Percentiles rank a stretch among this genome's conserved stretches.
These are phyloP conservation scores for Myxozyma kluyveri DNA, from an alignment of 805 yeast genomes.

Conservation along the genomic window DNA sequence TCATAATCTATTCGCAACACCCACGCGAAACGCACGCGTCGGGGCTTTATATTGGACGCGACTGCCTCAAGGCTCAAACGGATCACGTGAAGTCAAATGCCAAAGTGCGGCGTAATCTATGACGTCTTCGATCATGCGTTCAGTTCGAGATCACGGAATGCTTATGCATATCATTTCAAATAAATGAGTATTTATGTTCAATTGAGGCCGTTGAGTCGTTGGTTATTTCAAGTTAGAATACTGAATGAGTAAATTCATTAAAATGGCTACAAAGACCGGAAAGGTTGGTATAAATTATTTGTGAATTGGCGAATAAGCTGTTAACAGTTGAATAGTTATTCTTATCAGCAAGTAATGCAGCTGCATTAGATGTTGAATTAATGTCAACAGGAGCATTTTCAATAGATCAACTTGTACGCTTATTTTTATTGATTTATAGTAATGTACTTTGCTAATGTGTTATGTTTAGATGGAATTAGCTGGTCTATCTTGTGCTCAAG, in stretches of 20 bases:
- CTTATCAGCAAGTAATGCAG: slow-evolving; percentile 51
- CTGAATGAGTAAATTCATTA: background rate
- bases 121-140: too few relatives aligned
- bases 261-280: background rate
- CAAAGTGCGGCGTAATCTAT: too few relatives aligned
- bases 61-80: too few relatives aligned
- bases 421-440: background rate
- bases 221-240: too few relatives aligned
- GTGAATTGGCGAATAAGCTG: background rate
- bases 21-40: too few relatives aligned
- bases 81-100: too few relatives aligned
- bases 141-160: too few relatives aligned
- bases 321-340: slow-evolving; percentile 11
- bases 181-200: too few relatives aligned
- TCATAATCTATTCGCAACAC: too few relatives aligned
- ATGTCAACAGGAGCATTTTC: slow-evolving; percentile 84
- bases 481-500: slow-evolving; percentile 90
- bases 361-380: slow-evolving; percentile 75
- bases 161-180: too few relatives aligned
- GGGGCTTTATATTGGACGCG: too few relatives aligned
- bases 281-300: background rate
- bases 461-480: slow-evolving; percentile 79
- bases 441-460: background rate
- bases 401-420: slow-evolving; percentile 63
- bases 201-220: too few relatives aligned